phyloP scores from a whole-genome alignment of 2,329 filamentous ascomycete genomes.

The Chalaropsis thielavioides region DNA sequence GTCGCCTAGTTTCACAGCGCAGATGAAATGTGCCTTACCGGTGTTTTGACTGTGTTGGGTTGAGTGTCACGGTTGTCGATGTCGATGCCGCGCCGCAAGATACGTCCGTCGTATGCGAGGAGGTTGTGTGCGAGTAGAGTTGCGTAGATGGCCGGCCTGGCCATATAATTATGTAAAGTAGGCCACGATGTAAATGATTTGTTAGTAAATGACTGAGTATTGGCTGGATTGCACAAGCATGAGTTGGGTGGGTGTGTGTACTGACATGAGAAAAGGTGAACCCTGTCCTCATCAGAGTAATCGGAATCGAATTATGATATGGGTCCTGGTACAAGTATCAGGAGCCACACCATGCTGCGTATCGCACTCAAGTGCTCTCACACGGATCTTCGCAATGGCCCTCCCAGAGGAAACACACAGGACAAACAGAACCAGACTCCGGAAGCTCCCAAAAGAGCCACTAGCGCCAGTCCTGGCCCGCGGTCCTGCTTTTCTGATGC shows the following conservation, averaged over 20 bases:
- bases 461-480: slow-evolving; percentile 6
- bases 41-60: too few relatives aligned
- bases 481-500: slow-evolving; percentile 75
- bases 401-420: slow-evolving; percentile 54
- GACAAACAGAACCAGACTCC: slow-evolving; percentile 12
- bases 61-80: too few relatives aligned
- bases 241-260: background rate
- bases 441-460: slow-evolving; percentile 1
- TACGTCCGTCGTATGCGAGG: too few relatives aligned
- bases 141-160: background rate
- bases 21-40: too few relatives aligned
- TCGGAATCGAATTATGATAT: slow-evolving; percentile 72
- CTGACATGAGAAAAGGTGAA: slow-evolving; percentile 24
- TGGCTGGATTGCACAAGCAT: background rate
- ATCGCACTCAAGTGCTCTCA: slow-evolving; percentile 83
- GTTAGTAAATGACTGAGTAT: background rate
- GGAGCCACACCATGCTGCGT: slow-evolving; percentile 51
- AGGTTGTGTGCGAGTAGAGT: too few relatives aligned
- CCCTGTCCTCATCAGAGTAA: slow-evolving; percentile 75
- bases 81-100: too few relatives aligned
- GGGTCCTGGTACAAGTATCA: slow-evolving; percentile 23
- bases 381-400: slow-evolving; percentile 83
- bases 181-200: background rate
- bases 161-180: background rate
- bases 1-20: too few relatives aligned